Conservation (phyloP, 108 stramenopile genomes). For the Nitzschia putrida region DNA sequence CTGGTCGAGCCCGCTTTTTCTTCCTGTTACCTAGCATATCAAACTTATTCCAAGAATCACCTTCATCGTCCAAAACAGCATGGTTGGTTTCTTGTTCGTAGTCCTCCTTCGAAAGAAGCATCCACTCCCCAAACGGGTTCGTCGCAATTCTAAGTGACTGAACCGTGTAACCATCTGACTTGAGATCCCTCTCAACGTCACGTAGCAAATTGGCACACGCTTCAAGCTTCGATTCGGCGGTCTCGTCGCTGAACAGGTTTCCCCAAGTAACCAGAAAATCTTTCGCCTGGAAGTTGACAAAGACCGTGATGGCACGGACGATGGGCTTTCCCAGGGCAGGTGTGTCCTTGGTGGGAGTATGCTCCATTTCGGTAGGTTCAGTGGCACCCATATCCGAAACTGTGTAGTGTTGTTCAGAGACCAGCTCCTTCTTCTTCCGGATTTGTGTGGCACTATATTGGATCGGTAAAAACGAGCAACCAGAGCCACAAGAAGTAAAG, state of each 20-base stretch:
- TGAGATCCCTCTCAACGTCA: conserved; percentile 18
- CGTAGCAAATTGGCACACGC: conserved; percentile 9
- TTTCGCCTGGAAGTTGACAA: conserved; percentile 34
- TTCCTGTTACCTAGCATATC: not conserved
- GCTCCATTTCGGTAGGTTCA: too few species aligned
- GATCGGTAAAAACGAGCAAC: too few species aligned
- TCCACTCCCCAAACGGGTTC: conserved; percentile 86
- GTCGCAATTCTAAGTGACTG: conserved; percentile 85
- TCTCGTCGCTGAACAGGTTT: not conserved
- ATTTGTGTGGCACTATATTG: too few species aligned
- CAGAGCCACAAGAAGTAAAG: too few species aligned
- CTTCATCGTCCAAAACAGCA: not conserved
- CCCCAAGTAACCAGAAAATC: conserved; percentile 37
- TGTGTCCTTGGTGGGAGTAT: too few species aligned
- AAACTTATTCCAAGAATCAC: not conserved
- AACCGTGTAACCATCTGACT: conserved; percentile 59
- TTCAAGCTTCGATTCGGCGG: conserved; percentile 15
- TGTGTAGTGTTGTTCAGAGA: too few species aligned
- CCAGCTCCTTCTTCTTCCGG: too few species aligned
- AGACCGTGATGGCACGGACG: conserved; percentile 55
- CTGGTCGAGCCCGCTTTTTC: not conserved
- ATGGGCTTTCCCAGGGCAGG: conserved; percentile 20
- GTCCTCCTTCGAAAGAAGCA: conserved; percentile 16
- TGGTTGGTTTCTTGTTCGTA: not conserved
- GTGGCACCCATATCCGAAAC: too few species aligned